Evolutionary conservation across 2,329 filamentous ascomycete species (phyloP), one percentile per base, ranked within the genome.

Genomic region (Neofusicoccum ribis): DNA sequence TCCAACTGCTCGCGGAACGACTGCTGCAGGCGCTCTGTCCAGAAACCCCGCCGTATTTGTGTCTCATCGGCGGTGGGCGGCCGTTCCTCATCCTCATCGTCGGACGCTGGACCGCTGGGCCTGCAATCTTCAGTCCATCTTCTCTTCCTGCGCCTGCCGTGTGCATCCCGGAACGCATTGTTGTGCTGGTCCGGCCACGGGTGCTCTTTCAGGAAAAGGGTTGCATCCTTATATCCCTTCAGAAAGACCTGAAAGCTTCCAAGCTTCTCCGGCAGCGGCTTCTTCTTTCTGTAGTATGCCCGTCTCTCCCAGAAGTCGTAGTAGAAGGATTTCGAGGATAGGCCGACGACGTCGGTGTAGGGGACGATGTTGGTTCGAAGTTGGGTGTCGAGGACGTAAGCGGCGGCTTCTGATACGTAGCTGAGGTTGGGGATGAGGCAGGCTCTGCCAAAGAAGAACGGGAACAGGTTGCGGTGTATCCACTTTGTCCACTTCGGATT

Each of bases 401-500:
- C 95, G 17, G 95, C 95, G 17, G 95, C 95, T 82, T 99, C 95
- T 72, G 93, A 98, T 70, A 99, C 92, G 76, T 99, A 99, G 63
- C 93, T 97, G 58, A 99, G 84, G 73, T 99, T 99, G 64, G 95
- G 95, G 76, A 99, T 99, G 63, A 99, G 86, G 69, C 93, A 98
- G 51, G 94, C 93, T 73, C 95, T 85, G 17, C 95, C 95, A 73
- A 99, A 99, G 78, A 92, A 97, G 80, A 96, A 99, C 8, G 95
- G 95, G 71, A 99, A 98, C 69, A 99, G 77, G 76, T 99, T 99
- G 69, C 95, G 86, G 78, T 99, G 95, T 81, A 99, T 93, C 95
- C 95, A 99, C 80, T 99, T 99, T 71, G 96, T 98, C 94, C 94
- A 98, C 77, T 99, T 99, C 5, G 95, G 95, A 75, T 99, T 99